Percentiles rank a stretch among this genome's conserved stretches.
Conservation (phyloP, 1,284 basidiomycete species). For the Abortiporus biennis region DNA sequence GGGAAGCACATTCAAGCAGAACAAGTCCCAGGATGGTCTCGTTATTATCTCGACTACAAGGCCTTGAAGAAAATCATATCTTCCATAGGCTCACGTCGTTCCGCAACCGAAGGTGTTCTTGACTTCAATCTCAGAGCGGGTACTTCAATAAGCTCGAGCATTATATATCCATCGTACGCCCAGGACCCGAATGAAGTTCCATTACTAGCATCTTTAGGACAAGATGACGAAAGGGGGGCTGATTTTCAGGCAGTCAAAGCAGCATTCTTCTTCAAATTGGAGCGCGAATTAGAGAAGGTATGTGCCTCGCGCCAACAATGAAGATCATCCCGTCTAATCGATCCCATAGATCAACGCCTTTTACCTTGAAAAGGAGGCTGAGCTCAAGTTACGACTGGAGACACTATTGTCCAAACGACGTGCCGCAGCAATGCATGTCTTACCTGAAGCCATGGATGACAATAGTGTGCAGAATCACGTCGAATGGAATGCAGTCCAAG, state of each 20-base stretch:
- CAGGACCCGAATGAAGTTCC: slow-evolving; percentile 45
- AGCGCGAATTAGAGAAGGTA: slow-evolving; percentile 97
- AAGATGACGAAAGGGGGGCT: slow-evolving; percentile 64
- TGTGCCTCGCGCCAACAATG: slow-evolving; percentile 10
- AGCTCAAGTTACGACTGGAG: slow-evolving; percentile 87
- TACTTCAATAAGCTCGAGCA: background rate
- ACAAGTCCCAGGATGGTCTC: slow-evolving; percentile 96
- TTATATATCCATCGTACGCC: slow-evolving; percentile 11
- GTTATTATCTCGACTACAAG: slow-evolving; percentile 98
- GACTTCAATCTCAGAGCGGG: slow-evolving; percentile 27
- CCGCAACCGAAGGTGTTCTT: slow-evolving; percentile 84
- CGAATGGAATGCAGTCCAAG: slow-evolving; percentile 91
- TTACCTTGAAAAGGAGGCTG: slow-evolving; percentile 97
- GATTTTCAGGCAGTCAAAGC: slow-evolving; percentile 93
- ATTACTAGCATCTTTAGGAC: slow-evolving; percentile 51
- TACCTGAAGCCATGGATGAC: slow-evolving; percentile 57
- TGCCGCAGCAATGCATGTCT: slow-evolving; percentile 66
- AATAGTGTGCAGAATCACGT: slow-evolving; percentile 59
- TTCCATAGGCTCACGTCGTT: slow-evolving; percentile 88
- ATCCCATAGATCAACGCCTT: slow-evolving; percentile 90
- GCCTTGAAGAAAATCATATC: slow-evolving; percentile 98
- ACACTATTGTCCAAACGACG: slow-evolving; percentile 93
- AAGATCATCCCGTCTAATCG: background rate
- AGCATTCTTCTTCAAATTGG: slow-evolving; percentile 98
- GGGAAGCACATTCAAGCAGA: slow-evolving; percentile 97